Base-by-base conservation (phyloP, 345 rosid genomes). In the Raphanus sativus region DNA sequence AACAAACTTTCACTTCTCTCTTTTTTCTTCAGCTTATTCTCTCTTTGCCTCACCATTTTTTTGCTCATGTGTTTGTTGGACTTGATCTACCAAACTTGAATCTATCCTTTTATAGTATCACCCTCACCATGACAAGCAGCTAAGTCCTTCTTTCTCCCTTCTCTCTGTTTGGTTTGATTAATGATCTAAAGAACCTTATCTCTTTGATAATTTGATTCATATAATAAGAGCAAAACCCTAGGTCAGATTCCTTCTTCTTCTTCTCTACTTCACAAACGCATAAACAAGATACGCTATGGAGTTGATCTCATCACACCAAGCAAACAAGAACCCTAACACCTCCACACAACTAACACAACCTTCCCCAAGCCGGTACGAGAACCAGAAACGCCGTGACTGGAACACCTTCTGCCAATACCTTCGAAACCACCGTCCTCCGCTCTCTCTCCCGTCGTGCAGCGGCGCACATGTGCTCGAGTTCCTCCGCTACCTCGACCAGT, bases 301-400 rank as follows among this genome's bases (percentile, higher is more conserved):
- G 24, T 78, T 82, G 62, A 79, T 83, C 77, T 81, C 36, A 5
- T 33, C 86, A 50, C 77, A 67, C 10, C 78, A 73, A 33, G 68
- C 75, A 69, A 69, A 62, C 74, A 79, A 63, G 61, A 74, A 74
- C 75, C 79, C 71, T 74, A 80, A 74, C 24, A 21, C 68, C 70
- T 67, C 74, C 0, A 33, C 77, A 26, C 77, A 59, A 4, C 0
- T 32, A 56, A 40, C 85, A 28, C 75, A 86, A 8, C 68, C 88
- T 24, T 65, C 93, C 10, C 77, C 82, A 67, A 81, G 83, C 80
- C 83, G 83, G 5, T 81, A 81, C 69, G 83, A 81, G 80, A 75
- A 76, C 8, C 83, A 81, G 55, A 81, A 81, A 60, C 83, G 83
- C 65, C 83, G 83, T 61, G 83, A 81, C 70, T 81, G 83, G 83